A percentile compares a stretch with the other conserved stretches of the same genome.
These are phyloP conservation scores for Cryptococcus sp. DNA, from an alignment of 1,284 basidiomycete species.

Conservation along the genomic window DNA sequence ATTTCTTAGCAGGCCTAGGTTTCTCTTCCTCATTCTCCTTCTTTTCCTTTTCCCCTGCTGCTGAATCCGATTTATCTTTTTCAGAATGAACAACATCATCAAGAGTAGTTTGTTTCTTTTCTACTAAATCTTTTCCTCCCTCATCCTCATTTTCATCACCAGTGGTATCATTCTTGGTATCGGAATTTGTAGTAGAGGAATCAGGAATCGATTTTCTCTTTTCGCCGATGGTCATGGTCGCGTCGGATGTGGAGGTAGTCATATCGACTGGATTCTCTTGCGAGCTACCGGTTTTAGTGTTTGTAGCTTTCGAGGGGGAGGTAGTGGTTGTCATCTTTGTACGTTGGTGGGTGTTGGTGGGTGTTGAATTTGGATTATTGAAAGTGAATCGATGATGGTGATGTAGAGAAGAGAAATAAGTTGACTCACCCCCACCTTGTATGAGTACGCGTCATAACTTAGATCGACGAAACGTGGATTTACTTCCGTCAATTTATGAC, in stretches of 20 bases:
- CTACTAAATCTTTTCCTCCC: neutral
- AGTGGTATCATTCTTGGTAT: neutral
- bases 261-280: conserved; percentile 8
- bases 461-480: too few relatives aligned
- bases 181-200: neutral
- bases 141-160: neutral
- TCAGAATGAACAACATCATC: neutral
- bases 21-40: conserved; percentile 1
- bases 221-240: conserved; percentile 10
- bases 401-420: neutral
- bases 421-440: neutral
- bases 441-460: too few relatives aligned
- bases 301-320: neutral
- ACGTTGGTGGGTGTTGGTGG: too few relatives aligned
- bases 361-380: too few relatives aligned
- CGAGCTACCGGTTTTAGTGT: neutral
- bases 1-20: neutral
- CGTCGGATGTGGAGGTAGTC: conserved; percentile 28
- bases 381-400: neutral
- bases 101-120: neutral
- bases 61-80: neutral
- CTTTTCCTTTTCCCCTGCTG: neutral
- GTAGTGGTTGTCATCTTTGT: too few relatives aligned
- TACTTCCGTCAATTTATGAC: neutral
- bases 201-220: conserved; percentile 6